A percentile compares a stretch with the other conserved stretches of the same genome.
Conservation (phyloP, 345 rosid genomes). For the Cardamine occulta region DNA sequence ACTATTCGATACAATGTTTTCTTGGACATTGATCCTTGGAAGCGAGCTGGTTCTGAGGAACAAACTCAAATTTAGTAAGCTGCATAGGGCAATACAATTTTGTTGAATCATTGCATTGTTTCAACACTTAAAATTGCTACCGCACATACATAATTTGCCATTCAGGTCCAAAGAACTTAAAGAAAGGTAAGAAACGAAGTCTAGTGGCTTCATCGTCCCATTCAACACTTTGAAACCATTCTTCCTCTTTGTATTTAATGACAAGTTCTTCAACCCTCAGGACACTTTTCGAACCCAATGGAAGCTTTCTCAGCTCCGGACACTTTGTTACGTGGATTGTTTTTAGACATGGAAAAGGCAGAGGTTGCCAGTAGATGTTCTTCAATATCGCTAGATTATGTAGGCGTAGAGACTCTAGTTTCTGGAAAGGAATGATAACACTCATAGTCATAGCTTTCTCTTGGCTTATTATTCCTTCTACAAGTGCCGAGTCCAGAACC, state of each 20-base stretch:
- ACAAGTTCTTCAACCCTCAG: background rate
- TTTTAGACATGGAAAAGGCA: slow-evolving; percentile 16
- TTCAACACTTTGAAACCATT: slow-evolving; percentile 9
- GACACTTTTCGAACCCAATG: slow-evolving; percentile 16
- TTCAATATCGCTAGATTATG: background rate
- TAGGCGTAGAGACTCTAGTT: background rate
- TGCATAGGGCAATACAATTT: background rate
- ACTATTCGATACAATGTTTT: too few species aligned
- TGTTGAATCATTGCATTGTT: background rate
- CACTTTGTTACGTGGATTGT: background rate
- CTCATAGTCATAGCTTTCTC: background rate
- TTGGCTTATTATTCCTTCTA: slow-evolving; percentile 6
- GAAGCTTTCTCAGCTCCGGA: slow-evolving; percentile 26
- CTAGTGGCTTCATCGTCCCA: slow-evolving; percentile 27
- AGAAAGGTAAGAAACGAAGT: slow-evolving; percentile 27
- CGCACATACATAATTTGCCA: slow-evolving; percentile 7
- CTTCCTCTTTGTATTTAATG: background rate
- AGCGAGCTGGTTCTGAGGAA: background rate
- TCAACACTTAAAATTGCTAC: background rate
- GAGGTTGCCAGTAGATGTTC: slow-evolving; percentile 8
- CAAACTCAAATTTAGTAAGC: background rate
- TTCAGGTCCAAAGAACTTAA: slow-evolving; percentile 9
- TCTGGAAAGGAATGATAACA: slow-evolving; percentile 13
- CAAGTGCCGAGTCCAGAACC: background rate
- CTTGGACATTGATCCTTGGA: too few species aligned